Evolutionary conservation across 495 filamentous ascomycete genomes (phyloP).

Genomic region (Neurospora intermedia): DNA sequence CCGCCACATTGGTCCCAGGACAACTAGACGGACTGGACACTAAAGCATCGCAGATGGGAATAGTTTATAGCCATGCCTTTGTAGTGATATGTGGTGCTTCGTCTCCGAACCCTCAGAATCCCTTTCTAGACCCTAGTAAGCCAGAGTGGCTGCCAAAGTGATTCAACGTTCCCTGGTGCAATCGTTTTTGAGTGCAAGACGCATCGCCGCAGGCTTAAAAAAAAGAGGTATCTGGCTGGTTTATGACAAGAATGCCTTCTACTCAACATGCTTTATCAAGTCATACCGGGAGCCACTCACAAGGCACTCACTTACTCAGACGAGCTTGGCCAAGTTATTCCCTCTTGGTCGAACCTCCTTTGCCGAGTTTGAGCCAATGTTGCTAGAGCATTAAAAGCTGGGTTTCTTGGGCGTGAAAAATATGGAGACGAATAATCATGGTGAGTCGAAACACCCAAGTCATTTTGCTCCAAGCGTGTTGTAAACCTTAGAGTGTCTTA

Average conservation of each 20-base stretch:
- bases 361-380: not conserved
- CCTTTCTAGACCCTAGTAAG: not conserved
- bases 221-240: constrained; percentile 38
- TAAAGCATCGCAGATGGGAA: constrained; percentile 12
- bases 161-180: not conserved
- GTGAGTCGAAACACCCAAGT: not conserved
- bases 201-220: constrained; percentile 7
- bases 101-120: not conserved
- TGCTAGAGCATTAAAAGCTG: not conserved
- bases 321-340: not conserved
- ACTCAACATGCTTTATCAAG: not conserved
- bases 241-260: constrained; percentile 12
- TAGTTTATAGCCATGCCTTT: constrained; percentile 20
- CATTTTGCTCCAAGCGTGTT: not conserved
- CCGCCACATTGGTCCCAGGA: constrained; percentile 10
- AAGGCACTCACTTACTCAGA: not conserved
- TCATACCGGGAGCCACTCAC: not conserved
- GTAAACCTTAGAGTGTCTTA: not conserved
- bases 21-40: constrained; percentile 12
- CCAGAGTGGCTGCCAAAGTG: not conserved
- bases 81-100: constrained; percentile 2
- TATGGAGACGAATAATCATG: not conserved
- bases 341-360: not conserved
- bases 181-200: not conserved
- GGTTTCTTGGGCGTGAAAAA: not conserved